Evolutionary conservation across 139 green algal genomes (phyloP).

Genomic region (Closterium sp.): DNA sequence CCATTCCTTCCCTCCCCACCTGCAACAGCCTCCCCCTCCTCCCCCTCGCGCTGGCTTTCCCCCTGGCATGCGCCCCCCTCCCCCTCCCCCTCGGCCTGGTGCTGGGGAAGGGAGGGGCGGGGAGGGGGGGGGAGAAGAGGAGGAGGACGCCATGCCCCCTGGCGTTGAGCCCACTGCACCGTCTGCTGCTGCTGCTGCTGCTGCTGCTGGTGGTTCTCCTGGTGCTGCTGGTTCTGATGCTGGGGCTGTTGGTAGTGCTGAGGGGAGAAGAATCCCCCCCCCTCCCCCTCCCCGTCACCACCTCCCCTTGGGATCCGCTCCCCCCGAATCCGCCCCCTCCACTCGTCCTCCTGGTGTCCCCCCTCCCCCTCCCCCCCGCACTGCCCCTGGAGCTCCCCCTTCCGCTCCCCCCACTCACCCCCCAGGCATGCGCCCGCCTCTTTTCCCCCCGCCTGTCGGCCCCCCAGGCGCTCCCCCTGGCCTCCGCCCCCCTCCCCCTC

Average conservation of each 20-base stretch:
- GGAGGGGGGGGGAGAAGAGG: background rate
- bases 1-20: background rate
- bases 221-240: background rate
- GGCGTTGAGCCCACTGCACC: background rate
- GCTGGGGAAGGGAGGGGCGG: background rate
- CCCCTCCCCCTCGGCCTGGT: background rate
- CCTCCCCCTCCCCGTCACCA: background rate
- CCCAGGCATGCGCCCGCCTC: background rate
- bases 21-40: background rate
- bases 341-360: background rate
- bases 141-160: background rate
- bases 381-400: background rate
- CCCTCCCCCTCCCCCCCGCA: slow-evolving; percentile 19
- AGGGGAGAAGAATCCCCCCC: background rate
- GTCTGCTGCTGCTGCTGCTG: background rate
- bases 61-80: background rate
- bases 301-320: background rate
- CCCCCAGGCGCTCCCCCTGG: background rate
- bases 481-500: slow-evolving; percentile 32
- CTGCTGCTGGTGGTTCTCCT: background rate
- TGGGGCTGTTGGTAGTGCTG: background rate
- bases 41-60: background rate
- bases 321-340: background rate
- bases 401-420: slow-evolving; percentile 3
- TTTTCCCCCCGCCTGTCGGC: background rate